Conservation (phyloP, 2,329 filamentous ascomycete species). For the Diaporthe sp. region DNA sequence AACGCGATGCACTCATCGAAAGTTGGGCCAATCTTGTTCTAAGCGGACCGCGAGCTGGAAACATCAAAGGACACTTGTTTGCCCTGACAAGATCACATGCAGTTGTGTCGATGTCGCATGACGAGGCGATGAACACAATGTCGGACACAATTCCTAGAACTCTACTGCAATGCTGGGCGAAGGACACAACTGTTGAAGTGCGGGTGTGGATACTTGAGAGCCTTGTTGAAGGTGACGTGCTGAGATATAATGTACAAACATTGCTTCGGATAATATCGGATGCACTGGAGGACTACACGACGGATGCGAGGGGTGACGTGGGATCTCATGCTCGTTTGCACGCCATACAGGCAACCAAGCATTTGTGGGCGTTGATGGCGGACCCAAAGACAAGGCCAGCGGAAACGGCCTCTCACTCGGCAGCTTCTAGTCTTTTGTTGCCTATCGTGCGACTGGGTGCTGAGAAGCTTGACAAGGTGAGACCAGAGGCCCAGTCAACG, state of each 20-base stretch:
- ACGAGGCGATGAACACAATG: slow-evolving; percentile 44
- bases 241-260: slow-evolving; percentile 55
- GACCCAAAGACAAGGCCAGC: background rate
- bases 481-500: slow-evolving; percentile 73
- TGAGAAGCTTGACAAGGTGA: slow-evolving; percentile 92
- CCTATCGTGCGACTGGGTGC: slow-evolving; percentile 78
- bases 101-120: slow-evolving; percentile 48
- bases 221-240: slow-evolving; percentile 61
- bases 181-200: slow-evolving; percentile 65
- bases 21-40: slow-evolving; percentile 63
- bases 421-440: slow-evolving; percentile 60
- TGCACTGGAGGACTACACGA: slow-evolving; percentile 90
- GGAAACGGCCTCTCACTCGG: slow-evolving; percentile 40
- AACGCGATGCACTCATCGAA: slow-evolving; percentile 57
- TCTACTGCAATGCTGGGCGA: slow-evolving; percentile 67
- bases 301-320: slow-evolving; percentile 89
- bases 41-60: slow-evolving; percentile 51
- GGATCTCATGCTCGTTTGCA: slow-evolving; percentile 88
- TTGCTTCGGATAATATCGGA: slow-evolving; percentile 65
- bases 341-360: slow-evolving; percentile 82
- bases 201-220: slow-evolving; percentile 69
- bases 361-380: slow-evolving; percentile 64
- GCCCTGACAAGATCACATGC: slow-evolving; percentile 66
- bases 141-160: slow-evolving; percentile 56
- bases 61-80: slow-evolving; percentile 66